Percentiles rank a stretch among this genome's conserved stretches.
Evolutionary conservation across 768 basidiomycete genomes (phyloP).

Genomic region (Mycena galopus): DNA sequence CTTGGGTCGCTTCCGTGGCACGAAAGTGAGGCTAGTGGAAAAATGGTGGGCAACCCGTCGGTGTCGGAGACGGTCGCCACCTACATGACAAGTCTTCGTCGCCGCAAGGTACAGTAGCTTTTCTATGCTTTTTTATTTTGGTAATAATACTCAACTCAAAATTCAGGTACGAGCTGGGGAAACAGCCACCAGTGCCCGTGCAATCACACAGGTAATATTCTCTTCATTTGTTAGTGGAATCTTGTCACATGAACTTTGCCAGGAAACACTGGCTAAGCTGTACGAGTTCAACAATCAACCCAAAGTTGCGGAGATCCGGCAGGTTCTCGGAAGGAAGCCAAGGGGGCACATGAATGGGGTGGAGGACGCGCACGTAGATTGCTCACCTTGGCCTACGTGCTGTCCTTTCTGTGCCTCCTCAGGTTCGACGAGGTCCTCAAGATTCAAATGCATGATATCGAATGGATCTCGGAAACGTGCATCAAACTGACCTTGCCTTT

Average conservation of each 20-base stretch:
- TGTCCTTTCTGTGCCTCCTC: slow-evolving; percentile 50
- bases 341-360: slow-evolving; percentile 42
- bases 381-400: slow-evolving; percentile 45
- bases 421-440: slow-evolving; percentile 50
- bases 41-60: background rate
- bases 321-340: background rate
- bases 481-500: slow-evolving; percentile 27
- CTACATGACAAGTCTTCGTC: background rate
- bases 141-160: too few species aligned
- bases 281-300: background rate
- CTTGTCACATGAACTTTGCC: too few species aligned
- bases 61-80: background rate
- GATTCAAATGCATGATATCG: slow-evolving; percentile 46
- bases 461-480: slow-evolving; percentile 11
- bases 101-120: background rate
- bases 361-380: slow-evolving; percentile 42
- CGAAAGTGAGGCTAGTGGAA: background rate
- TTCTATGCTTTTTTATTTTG: background rate
- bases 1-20: background rate
- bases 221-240: background rate
- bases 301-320: background rate
- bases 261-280: background rate
- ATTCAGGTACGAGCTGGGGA: background rate
- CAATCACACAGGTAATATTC: background rate
- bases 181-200: background rate